Percentiles rank a stretch among this genome's conserved stretches.
phyloP scores from a whole-genome alignment of 192 early-diverging fungal species.

The Linnemannia zychae region DNA sequence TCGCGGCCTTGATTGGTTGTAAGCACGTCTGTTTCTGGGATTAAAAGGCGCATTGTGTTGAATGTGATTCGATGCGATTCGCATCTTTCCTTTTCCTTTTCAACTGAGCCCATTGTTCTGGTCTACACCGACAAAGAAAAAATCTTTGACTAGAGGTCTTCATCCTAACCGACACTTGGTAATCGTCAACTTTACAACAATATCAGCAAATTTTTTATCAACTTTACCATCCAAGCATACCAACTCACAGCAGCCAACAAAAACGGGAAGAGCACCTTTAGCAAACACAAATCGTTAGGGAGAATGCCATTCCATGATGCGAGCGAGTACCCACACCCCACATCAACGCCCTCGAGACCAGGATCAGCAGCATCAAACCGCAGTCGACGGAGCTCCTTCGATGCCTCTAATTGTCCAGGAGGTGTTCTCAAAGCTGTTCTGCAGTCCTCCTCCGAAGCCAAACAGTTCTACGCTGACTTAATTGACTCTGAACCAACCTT shows the following conservation, averaged over 20 bases:
- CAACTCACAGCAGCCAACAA: no score
- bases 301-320: constrained; percentile 12
- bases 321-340: constrained; percentile 11
- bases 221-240: no score
- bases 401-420: background rate
- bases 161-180: background rate
- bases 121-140: background rate
- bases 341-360: background rate
- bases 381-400: background rate
- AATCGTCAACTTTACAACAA: background rate
- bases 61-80: background rate
- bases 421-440: constrained; percentile 16
- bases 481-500: constrained; percentile 6
- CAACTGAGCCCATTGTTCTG: background rate
- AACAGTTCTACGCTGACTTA: constrained; percentile 14
- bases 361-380: background rate
- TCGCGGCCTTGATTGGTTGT: constrained; percentile 14
- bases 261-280: background rate
- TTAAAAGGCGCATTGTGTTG: background rate
- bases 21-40: background rate
- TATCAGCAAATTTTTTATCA: background rate
- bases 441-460: background rate
- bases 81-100: background rate
- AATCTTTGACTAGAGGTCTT: no score
- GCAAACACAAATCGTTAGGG: no score